Conservation (phyloP, 306 rosid species). For the Cicer cuneatum region DNA sequence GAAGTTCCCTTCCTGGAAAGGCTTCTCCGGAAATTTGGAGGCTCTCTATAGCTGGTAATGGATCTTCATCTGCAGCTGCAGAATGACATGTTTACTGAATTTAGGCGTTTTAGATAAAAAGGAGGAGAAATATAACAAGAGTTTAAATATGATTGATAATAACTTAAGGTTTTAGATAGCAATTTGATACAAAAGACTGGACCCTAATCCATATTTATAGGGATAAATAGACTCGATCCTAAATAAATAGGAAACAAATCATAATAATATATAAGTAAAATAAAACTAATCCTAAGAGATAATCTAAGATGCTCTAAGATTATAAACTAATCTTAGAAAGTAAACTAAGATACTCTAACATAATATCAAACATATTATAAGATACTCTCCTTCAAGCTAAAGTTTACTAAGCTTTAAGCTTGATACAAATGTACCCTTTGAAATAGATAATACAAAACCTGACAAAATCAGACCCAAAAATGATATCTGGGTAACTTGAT, state of each 20-base stretch:
- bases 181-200: not conserved
- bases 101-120: not conserved
- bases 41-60: conserved; percentile 82
- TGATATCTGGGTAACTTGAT: not conserved
- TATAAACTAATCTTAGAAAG: not conserved
- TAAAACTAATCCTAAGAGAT: not conserved
- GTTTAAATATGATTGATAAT: not conserved
- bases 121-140: not conserved
- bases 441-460: no score
- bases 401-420: no score
- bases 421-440: no score
- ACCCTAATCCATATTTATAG: not conserved
- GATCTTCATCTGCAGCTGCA: conserved; percentile 96
- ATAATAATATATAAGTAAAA: not conserved
- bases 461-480: no score
- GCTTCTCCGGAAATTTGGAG: conserved; percentile 95
- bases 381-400: not conserved
- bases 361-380: not conserved
- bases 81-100: conserved; percentile 30
- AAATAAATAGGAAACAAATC: not conserved
- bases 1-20: conserved; percentile 87
- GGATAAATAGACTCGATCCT: not conserved
- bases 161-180: not conserved
- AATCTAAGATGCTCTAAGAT: conserved; percentile 2
- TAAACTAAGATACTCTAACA: not conserved